A percentile compares a stretch with the other conserved stretches of the same genome.
phyloP scores from a whole-genome alignment of 306 rosid species.

The Trichosanthes cucumerina region DNA sequence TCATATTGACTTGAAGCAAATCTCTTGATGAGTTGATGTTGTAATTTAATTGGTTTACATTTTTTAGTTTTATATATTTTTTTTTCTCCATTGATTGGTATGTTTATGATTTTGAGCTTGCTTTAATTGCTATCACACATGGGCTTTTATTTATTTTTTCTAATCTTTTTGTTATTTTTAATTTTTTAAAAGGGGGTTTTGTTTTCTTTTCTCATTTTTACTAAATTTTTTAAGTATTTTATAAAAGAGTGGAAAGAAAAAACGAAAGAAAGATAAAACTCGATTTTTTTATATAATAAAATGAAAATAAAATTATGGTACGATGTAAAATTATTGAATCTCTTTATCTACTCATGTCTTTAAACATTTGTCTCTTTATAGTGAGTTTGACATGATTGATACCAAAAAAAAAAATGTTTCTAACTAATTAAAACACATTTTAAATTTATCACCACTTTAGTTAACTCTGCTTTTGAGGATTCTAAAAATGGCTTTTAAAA shows the following conservation, averaged over 20 bases:
- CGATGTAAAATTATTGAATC: not conserved
- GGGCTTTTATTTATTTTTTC: not conserved
- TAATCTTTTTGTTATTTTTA: not conserved
- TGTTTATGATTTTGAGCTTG: not conserved
- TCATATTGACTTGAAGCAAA: not conserved
- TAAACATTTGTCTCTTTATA: not conserved
- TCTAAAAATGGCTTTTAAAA: too few species aligned
- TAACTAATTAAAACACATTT: not conserved
- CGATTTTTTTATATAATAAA: too few species aligned
- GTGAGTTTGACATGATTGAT: not conserved
- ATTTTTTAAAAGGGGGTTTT: not conserved
- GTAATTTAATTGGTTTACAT: not conserved
- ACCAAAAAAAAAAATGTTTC: not conserved
- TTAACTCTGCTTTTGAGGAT: too few species aligned
- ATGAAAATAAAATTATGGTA: not conserved
- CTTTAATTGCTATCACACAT: not conserved
- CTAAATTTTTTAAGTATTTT: too few species aligned
- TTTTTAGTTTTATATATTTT: not conserved
- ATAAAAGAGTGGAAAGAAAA: not conserved
- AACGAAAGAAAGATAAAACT: not conserved
- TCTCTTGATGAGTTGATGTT: not conserved
- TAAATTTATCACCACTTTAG: not conserved
- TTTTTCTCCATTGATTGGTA: not conserved
- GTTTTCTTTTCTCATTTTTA: not conserved
- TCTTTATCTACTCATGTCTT: not conserved